phyloP scores from a whole-genome alignment of 306 rosid species.

The Crotalaria pallida region DNA sequence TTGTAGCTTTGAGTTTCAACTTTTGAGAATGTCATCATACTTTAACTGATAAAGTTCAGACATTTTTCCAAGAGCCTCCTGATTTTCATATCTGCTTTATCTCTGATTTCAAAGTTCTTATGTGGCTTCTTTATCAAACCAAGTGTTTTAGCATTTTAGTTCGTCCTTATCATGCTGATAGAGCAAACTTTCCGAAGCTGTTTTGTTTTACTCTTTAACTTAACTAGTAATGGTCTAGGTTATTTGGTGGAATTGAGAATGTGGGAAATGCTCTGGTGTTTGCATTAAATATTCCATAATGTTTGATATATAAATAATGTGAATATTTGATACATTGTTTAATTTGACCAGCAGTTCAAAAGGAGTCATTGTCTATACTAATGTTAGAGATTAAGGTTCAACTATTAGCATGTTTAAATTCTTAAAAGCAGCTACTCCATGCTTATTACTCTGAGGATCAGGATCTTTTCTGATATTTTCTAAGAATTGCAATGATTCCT shows the following conservation, averaged over 20 bases:
- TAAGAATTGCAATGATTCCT: not conserved
- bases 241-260: not conserved
- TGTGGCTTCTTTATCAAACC: not conserved
- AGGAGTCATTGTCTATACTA: not conserved
- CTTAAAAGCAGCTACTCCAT: not conserved
- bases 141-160: not conserved
- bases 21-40: not conserved
- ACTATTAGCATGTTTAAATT: not conserved
- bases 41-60: not conserved
- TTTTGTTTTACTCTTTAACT: not conserved
- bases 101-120: slow-evolving; percentile 8
- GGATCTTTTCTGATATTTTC: not conserved
- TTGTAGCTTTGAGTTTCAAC: slow-evolving; percentile 17
- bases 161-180: not conserved
- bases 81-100: not conserved
- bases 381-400: slow-evolving; percentile 3
- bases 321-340: not conserved
- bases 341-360: slow-evolving; percentile 2
- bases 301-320: not conserved
- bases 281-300: not conserved
- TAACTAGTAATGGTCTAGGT: not conserved
- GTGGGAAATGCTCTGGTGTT: not conserved
- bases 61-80: not conserved
- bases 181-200: not conserved
- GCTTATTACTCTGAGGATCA: not conserved